A percentile compares a stretch with the other conserved stretches of the same genome.
phyloP scores from a whole-genome alignment of 2,329 filamentous ascomycete species.

The Myriosclerotinia curreyana region DNA sequence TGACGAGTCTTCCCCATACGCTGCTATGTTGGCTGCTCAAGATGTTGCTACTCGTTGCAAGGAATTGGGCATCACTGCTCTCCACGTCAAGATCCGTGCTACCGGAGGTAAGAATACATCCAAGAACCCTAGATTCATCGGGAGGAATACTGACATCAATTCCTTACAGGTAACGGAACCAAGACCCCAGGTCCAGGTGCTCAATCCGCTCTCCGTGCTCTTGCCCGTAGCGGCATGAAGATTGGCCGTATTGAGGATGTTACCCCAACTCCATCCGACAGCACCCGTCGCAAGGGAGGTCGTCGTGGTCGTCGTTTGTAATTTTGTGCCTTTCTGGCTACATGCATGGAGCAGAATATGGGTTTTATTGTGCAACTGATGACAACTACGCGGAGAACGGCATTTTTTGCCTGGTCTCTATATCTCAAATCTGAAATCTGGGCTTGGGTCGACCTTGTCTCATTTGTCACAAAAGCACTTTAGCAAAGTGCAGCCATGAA shows the following conservation, averaged over 20 bases:
- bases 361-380: conserved; percentile 55
- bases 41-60: conserved; percentile 91
- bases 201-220: conserved; percentile 97
- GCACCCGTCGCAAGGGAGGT: conserved; percentile 99
- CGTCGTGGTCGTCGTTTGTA: conserved; percentile 99
- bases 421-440: conserved; percentile 40
- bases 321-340: conserved; percentile 37
- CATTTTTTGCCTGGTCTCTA: conserved; percentile 62
- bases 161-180: conserved; percentile 79
- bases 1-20: conserved; percentile 99
- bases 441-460: conserved; percentile 36
- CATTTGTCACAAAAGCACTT: conserved; percentile 48
- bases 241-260: conserved; percentile 99
- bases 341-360: conserved; percentile 36
- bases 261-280: conserved; percentile 98
- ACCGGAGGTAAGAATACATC: conserved; percentile 70
- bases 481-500: conserved; percentile 36
- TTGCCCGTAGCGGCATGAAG: conserved; percentile 99
- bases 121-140: neutral
- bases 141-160: conserved; percentile 18
- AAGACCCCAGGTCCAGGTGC: conserved; percentile 99
- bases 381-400: conserved; percentile 72
- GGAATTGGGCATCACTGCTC: conserved; percentile 84
- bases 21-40: conserved; percentile 99
- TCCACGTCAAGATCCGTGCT: conserved; percentile 99